Percentiles rank a stretch among this genome's conserved stretches.
These are phyloP conservation scores for Epichloe brachyelytri DNA, from an alignment of 2,329 filamentous ascomycete species.

Conservation along the genomic window DNA sequence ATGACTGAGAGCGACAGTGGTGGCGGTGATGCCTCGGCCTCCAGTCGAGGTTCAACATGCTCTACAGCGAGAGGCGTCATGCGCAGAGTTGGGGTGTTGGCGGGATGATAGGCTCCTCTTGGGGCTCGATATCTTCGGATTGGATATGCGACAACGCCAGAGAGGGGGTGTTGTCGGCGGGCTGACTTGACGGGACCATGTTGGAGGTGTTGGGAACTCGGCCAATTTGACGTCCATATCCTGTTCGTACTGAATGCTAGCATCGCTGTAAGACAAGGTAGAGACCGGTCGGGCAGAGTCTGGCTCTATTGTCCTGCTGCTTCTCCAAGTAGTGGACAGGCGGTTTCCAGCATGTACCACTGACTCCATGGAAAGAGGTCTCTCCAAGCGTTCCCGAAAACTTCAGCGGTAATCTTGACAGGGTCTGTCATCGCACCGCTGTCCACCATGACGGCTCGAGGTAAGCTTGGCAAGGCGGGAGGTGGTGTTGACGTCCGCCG, in stretches of 20 bases:
- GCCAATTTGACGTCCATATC: slow-evolving; percentile 39
- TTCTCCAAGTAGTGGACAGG: slow-evolving; percentile 14
- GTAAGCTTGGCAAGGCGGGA: slow-evolving; percentile 35
- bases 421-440: slow-evolving; percentile 49
- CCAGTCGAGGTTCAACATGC: slow-evolving; percentile 17
- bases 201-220: slow-evolving; percentile 41
- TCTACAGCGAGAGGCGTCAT: slow-evolving; percentile 16
- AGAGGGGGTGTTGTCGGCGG: slow-evolving; percentile 18
- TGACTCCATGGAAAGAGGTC: slow-evolving; percentile 31
- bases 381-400: slow-evolving; percentile 7
- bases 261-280: slow-evolving; percentile 37
- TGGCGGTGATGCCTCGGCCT: slow-evolving; percentile 10
- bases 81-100: slow-evolving; percentile 20
- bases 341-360: slow-evolving; percentile 19
- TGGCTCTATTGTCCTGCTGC: slow-evolving; percentile 13
- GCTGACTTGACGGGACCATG: slow-evolving; percentile 21
- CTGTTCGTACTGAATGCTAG: slow-evolving; percentile 36
- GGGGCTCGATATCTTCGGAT: slow-evolving; percentile 30
- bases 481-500: slow-evolving; percentile 31
- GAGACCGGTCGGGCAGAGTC: slow-evolving; percentile 31
- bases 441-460: slow-evolving; percentile 45
- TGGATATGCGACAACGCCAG: slow-evolving; percentile 33
- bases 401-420: slow-evolving; percentile 24
- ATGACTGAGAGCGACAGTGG: slow-evolving; percentile 21
- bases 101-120: slow-evolving; percentile 21